Evolutionary conservation across 192 early-diverging fungal genomes (phyloP), one percentile per base, ranked within the genome.

Genomic region (Backusella sp.): DNA sequence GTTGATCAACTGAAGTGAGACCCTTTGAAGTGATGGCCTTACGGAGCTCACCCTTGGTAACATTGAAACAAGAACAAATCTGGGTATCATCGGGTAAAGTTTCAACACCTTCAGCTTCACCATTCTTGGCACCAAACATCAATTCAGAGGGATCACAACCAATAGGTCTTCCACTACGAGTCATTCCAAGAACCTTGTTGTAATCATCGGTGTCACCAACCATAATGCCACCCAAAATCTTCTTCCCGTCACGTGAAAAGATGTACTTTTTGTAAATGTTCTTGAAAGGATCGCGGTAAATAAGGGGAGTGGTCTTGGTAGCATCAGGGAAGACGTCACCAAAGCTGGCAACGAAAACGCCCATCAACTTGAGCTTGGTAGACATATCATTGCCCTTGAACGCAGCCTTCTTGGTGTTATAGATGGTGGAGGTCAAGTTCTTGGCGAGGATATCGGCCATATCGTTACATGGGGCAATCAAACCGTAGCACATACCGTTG

Each of bases 31-130:
- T 15, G 87, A 92, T 72, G n/a, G 84, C 68, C n/a, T 77, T 42
- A 39, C 77, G 77, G 35, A 92, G 84, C 36, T 88, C 80, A 28
- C 85, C 88, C 77, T 92, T 92, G 49, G 87, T 86, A 32, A 92
- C 79, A 74, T 92, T 92, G 81, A 91, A 92, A 75, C 91, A 92
- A 35, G 91, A 93, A 76, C 91, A 92, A 42, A 92, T 83, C 46
- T 92, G 91, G 1, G 91, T 83, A 23, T 92, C 91, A 59, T 93
- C 89, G 39, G 86, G 84, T n/a, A 92, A 71, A 35, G 90, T 86
- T 11, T 79, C 73, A n/a, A 76, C 84, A 15, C 83, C 87, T 62
- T 80, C 79, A 6, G 65, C 82, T 70, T 85, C 76, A 17, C 73
- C 73, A 6, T 75, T 73, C 44, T 73, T 46, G n/a, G 80, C 70